phyloP scores from a whole-genome alignment of 2,329 filamentous ascomycete species.

The Cyphellophora europaea region DNA sequence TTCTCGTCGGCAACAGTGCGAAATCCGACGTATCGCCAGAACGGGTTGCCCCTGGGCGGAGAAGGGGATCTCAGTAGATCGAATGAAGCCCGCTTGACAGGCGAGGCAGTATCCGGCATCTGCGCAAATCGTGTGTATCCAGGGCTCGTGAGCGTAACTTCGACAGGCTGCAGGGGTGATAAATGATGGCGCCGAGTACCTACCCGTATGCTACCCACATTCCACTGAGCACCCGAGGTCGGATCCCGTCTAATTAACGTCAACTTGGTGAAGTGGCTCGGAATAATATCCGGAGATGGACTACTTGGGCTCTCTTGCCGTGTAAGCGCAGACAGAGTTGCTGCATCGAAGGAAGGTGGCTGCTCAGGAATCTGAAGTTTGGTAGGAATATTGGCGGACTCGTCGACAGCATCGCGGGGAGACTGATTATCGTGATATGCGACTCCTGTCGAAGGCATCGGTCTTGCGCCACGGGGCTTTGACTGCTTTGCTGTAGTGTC shows the following conservation, averaged over 20 bases:
- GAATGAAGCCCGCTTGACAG: background rate
- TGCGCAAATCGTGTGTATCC: conserved; percentile 51
- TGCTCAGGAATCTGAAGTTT: background rate
- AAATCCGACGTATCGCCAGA: background rate
- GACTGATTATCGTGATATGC: background rate
- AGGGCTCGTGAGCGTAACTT: conserved; percentile 49
- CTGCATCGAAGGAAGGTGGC: background rate
- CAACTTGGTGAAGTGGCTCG: conserved; percentile 19
- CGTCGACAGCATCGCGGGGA: background rate
- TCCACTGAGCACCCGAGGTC: conserved; percentile 61
- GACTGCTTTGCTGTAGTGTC: conserved; percentile 4
- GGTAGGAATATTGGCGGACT: background rate
- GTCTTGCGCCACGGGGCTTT: conserved; percentile 14
- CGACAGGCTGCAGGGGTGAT: conserved; percentile 22
- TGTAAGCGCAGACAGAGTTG: background rate
- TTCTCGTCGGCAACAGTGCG: background rate
- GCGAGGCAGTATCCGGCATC: background rate
- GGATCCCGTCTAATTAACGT: conserved; percentile 68
- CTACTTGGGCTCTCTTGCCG: background rate
- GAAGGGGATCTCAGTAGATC: background rate
- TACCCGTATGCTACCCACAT: conserved; percentile 52
- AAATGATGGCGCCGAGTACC: background rate
- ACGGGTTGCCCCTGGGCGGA: background rate
- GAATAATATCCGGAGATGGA: background rate
- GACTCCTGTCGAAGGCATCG: conserved; percentile 4